These are phyloP conservation scores for Trichocladium uniseriatum DNA, from an alignment of 495 filamentous ascomycete species.

Conservation along the genomic window DNA sequence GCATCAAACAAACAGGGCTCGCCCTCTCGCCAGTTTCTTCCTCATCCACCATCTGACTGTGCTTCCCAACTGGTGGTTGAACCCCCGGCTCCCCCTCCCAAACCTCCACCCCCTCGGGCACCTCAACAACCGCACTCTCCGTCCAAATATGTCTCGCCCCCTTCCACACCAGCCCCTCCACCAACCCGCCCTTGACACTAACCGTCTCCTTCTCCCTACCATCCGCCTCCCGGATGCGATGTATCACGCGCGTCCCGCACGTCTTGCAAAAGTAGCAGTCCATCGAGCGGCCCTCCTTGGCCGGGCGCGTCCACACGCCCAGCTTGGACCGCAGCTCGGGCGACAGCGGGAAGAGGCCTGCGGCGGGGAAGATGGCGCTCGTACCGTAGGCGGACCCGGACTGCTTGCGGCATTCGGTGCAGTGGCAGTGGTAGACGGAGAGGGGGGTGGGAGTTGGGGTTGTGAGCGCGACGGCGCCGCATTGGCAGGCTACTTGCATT, in stretches of 20 bases:
- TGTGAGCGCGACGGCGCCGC: conserved; percentile 39
- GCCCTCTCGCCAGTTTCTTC: not conserved
- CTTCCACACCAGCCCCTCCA: conserved; percentile 34
- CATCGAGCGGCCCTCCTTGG: conserved; percentile 33
- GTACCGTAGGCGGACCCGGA: conserved; percentile 50
- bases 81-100: conserved; percentile 28
- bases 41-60: not conserved
- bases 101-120: conserved; percentile 42
- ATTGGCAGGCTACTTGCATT: conserved; percentile 43
- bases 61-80: no score
- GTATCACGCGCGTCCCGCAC: conserved; percentile 44
- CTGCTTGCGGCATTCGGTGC: conserved; percentile 51
- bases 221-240: conserved; percentile 34
- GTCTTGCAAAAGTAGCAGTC: conserved; percentile 45
- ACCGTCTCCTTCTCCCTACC: conserved; percentile 25
- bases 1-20: not conserved
- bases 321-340: conserved; percentile 23
- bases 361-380: conserved; percentile 37
- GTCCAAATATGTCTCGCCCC: conserved; percentile 35
- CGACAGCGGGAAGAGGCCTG: conserved; percentile 41
- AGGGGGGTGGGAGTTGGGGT: conserved; percentile 35
- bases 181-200: conserved; percentile 44
- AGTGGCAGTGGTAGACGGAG: conserved; percentile 49
- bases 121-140: conserved; percentile 37
- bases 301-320: conserved; percentile 31